Percentiles rank a stretch among this genome's conserved stretches.
Evolutionary conservation across 1,139 yeast genomes (phyloP).

Genomic region (Pichia sp.): DNA sequence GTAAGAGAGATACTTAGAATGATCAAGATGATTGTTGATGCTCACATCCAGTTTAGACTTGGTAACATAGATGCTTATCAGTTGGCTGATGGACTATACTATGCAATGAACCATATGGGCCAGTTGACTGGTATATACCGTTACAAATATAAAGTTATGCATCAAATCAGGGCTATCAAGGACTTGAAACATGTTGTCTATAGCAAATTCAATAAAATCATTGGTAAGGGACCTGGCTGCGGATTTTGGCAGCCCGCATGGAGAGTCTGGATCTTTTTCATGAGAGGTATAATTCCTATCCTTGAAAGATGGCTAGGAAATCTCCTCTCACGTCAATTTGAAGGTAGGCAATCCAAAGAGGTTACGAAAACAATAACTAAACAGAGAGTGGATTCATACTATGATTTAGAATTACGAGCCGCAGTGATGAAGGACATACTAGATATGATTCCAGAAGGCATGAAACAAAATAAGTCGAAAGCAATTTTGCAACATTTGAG

Average conservation of each 20-base stretch:
- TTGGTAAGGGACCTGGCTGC: conserved; percentile 98
- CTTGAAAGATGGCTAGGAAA: conserved; percentile 95
- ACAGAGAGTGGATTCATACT: conserved; percentile 92
- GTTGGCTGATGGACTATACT: conserved; percentile 89
- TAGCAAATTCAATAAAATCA: conserved; percentile 67
- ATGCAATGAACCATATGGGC: conserved; percentile 87
- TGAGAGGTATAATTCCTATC: conserved; percentile 90
- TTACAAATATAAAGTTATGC: conserved; percentile 97
- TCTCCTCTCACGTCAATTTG: conserved; percentile 86
- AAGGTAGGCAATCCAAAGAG: conserved; percentile 90
- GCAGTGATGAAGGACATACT: conserved; percentile 93
- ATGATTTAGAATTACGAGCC: conserved; percentile 88
- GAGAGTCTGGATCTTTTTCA: conserved; percentile 92
- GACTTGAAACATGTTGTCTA: conserved; percentile 91
- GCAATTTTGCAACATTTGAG: conserved; percentile 89
- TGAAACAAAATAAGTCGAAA: conserved; percentile 81
- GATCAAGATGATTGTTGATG: conserved; percentile 81
- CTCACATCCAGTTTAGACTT: conserved; percentile 84
- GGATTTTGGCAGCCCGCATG: conserved; percentile 99
- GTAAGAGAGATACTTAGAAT: conserved; percentile 84
- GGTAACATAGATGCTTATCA: conserved; percentile 93
- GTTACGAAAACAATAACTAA: conserved; percentile 92
- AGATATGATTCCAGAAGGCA: conserved; percentile 96
- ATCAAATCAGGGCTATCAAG: conserved; percentile 92
- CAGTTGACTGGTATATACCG: conserved; percentile 95